Evolutionary conservation across 2,329 filamentous ascomycete species (phyloP).

Genomic region (Tolypocladium endophyticum): DNA sequence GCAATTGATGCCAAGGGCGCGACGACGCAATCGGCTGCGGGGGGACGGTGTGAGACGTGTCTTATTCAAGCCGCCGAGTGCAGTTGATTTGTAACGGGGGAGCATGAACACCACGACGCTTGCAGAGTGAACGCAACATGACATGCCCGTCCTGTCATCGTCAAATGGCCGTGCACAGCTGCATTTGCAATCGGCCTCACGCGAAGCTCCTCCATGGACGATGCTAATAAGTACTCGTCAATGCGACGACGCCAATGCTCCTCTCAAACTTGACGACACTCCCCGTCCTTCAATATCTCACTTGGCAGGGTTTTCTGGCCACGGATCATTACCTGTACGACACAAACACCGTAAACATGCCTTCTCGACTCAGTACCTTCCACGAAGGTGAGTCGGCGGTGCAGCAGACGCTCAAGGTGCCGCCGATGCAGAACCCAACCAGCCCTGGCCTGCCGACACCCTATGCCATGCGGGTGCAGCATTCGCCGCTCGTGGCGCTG

Average conservation of each 20-base stretch:
- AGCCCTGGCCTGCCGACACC: constrained; percentile 48
- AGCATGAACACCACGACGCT: neutral
- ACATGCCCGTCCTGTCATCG: neutral
- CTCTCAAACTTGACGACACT: neutral
- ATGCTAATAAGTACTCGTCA: neutral
- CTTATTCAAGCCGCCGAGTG: neutral
- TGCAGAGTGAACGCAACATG: neutral
- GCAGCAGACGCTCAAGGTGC: constrained; percentile 50
- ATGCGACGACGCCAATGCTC: neutral
- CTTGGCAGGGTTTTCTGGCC: neutral
- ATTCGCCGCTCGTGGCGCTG: constrained; percentile 59
- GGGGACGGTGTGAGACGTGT: neutral
- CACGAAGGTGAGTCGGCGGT: constrained; percentile 58
- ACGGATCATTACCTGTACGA: neutral
- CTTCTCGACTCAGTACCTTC: constrained; percentile 29
- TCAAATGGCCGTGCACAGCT: neutral
- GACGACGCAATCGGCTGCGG: neutral
- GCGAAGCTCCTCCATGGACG: neutral
- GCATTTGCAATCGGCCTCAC: neutral
- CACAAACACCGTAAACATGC: constrained; percentile 10
- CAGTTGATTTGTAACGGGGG: neutral
- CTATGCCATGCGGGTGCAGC: constrained; percentile 49
- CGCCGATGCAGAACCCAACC: constrained; percentile 54
- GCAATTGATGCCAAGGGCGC: neutral
- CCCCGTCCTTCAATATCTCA: neutral